Conservation (phyloP, 371 early-diverging fungal species). For the Cladochytrium tenue region DNA sequence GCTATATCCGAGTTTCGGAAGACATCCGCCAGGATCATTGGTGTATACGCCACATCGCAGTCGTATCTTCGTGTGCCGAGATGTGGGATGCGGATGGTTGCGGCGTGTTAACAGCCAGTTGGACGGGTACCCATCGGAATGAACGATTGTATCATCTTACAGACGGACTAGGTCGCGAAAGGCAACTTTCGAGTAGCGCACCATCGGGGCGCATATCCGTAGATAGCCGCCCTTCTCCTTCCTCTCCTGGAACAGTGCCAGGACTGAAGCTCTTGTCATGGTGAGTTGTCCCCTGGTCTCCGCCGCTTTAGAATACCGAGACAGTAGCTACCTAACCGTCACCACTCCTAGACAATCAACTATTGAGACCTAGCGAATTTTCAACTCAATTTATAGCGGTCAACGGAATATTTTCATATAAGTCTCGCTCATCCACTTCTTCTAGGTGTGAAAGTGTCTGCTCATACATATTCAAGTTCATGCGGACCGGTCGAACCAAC, state of each 20-base stretch:
- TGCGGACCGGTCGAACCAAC: too few relatives aligned
- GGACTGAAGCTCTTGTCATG: too few relatives aligned
- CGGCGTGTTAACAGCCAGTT: background rate
- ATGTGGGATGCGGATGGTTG: background rate
- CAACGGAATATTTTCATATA: too few relatives aligned
- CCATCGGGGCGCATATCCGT: conserved; percentile 91
- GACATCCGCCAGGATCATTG: conserved; percentile 96
- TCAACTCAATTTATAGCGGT: too few relatives aligned
- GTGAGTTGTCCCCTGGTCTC: too few relatives aligned
- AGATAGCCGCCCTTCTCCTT: conserved; percentile 27
- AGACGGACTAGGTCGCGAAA: conserved; percentile 86
- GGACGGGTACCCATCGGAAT: background rate
- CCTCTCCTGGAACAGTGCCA: conserved; percentile 12
- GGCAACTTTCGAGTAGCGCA: conserved; percentile 93
- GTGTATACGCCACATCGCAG: conserved; percentile 92
- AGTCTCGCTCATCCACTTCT: too few relatives aligned
- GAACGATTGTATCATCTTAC: conserved; percentile 49
- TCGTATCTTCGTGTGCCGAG: conserved; percentile 64
- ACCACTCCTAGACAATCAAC: too few relatives aligned
- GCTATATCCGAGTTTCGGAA: conserved; percentile 82
- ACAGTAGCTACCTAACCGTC: too few relatives aligned
- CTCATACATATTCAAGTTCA: too few relatives aligned
- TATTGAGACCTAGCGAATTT: too few relatives aligned
- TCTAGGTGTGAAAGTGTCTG: too few relatives aligned
- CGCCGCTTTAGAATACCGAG: too few relatives aligned